Evolutionary conservation across 805 yeast species (phyloP).

Genomic region (Saccharomycopsis fermentans): DNA sequence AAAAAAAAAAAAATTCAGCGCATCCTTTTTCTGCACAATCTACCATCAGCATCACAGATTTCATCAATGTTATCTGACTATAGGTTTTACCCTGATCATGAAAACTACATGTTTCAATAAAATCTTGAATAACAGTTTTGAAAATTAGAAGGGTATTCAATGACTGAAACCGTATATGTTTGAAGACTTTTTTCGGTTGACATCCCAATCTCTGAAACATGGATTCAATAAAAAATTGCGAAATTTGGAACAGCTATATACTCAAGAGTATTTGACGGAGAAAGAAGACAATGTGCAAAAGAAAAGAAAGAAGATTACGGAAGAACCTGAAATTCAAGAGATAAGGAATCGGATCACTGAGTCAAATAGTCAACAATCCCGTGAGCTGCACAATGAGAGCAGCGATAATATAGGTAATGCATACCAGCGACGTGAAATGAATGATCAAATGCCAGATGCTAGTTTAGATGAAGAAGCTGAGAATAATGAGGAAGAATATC

Average conservation of each 20-base stretch:
- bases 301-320: not conserved
- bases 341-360: not conserved
- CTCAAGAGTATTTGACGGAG: not conserved
- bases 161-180: not conserved
- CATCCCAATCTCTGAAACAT: not conserved
- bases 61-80: not conserved
- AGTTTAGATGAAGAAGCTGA: not conserved
- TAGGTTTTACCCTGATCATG: not conserved
- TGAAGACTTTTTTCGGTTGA: not conserved
- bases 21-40: not conserved
- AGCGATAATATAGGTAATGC: not conserved
- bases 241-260: not conserved
- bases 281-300: not conserved
- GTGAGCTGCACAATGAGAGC: not conserved
- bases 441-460: not conserved
- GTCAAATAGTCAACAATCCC: not conserved
- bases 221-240: not conserved
- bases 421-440: not conserved
- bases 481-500: not conserved
- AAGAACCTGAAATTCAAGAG: not conserved
- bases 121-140: not conserved
- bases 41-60: not conserved
- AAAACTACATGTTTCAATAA: no score
- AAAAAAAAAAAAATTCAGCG: slow-evolving; percentile 1
- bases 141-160: not conserved